Evolutionary conservation across 1,139 yeast genomes (phyloP).

Genomic region (Sugiyamaella pinicola): DNA sequence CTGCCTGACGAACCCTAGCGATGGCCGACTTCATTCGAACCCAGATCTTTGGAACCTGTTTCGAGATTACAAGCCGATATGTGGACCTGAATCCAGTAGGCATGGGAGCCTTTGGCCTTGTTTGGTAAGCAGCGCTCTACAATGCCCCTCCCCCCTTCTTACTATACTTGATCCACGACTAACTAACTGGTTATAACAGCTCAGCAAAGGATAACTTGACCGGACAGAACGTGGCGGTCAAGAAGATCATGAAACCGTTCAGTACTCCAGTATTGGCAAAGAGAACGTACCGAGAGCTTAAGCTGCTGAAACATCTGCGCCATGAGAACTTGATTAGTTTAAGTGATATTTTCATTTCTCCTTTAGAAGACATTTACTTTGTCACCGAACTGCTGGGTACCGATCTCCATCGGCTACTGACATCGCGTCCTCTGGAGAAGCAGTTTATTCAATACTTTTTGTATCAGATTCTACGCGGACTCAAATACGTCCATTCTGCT

Average conservation of each 20-base stretch:
- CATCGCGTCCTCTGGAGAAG: slow-evolving; percentile 90
- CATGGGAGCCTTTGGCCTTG: slow-evolving; percentile 98
- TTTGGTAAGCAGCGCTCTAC: slow-evolving; percentile 51
- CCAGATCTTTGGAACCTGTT: slow-evolving; percentile 49
- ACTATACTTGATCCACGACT: neutral
- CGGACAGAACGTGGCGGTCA: slow-evolving; percentile 92
- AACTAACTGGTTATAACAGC: slow-evolving; percentile 32
- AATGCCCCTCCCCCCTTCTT: neutral
- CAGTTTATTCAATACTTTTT: slow-evolving; percentile 96
- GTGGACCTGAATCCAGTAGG: slow-evolving; percentile 96
- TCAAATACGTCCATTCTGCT: slow-evolving; percentile 94
- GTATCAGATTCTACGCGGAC: slow-evolving; percentile 88
- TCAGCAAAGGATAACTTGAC: slow-evolving; percentile 92
- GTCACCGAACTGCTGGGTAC: slow-evolving; percentile 97
- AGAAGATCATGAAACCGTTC: slow-evolving; percentile 97
- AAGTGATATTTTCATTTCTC: slow-evolving; percentile 92
- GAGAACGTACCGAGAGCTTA: slow-evolving; percentile 93
- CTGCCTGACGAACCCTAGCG: too few relatives aligned
- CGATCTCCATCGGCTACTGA: slow-evolving; percentile 85
- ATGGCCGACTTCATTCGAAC: slow-evolving; percentile 39
- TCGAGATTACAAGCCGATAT: slow-evolving; percentile 88
- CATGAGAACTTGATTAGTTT: slow-evolving; percentile 93
- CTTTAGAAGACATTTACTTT: slow-evolving; percentile 93
- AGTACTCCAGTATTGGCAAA: slow-evolving; percentile 93
- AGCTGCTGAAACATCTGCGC: slow-evolving; percentile 85